Conservation (phyloP, 768 basidiomycete species). For the Tulasnella sp. region DNA sequence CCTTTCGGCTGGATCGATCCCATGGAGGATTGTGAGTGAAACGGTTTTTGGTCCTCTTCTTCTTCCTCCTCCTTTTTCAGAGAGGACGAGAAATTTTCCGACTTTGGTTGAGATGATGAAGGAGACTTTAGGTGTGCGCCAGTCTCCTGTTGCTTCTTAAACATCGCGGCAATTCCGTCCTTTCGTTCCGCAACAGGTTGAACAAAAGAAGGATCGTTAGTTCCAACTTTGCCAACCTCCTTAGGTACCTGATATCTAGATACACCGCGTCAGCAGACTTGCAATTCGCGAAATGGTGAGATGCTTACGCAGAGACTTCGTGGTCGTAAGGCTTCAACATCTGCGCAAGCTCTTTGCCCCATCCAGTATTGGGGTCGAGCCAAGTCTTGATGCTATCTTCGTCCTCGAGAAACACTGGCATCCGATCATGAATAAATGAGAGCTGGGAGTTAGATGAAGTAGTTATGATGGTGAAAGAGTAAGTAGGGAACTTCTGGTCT, state of each 20-base stretch:
- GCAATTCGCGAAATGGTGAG: background rate
- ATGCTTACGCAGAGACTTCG: constrained; percentile 62
- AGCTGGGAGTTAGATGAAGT: constrained; percentile 67
- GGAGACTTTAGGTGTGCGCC: background rate
- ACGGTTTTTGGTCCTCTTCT: background rate
- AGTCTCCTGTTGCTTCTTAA: constrained; percentile 53
- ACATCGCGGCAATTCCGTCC: constrained; percentile 84
- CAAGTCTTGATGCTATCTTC: constrained; percentile 61
- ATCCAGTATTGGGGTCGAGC: constrained; percentile 72
- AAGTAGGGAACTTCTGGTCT: background rate
- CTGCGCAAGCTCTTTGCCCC: constrained; percentile 57
- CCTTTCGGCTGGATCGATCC: background rate
- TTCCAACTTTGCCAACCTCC: constrained; percentile 88
- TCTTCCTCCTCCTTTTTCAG: constrained; percentile 14
- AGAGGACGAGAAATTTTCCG: background rate
- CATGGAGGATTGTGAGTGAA: background rate
- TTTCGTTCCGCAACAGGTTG: constrained; percentile 72
- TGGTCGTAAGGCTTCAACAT: constrained; percentile 62
- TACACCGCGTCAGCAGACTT: background rate
- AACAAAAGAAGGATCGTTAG: constrained; percentile 76
- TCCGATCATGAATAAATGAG: constrained; percentile 85
- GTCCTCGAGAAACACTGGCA: constrained; percentile 67
- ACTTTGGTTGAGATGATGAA: background rate
- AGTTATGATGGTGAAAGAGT: constrained; percentile 82
- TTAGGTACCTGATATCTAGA: constrained; percentile 79